Percentiles rank a stretch among this genome's conserved stretches.
These are phyloP conservation scores for Lindgomyces ingoldianus DNA, from an alignment of 495 filamentous ascomycete species.

Conservation along the genomic window DNA sequence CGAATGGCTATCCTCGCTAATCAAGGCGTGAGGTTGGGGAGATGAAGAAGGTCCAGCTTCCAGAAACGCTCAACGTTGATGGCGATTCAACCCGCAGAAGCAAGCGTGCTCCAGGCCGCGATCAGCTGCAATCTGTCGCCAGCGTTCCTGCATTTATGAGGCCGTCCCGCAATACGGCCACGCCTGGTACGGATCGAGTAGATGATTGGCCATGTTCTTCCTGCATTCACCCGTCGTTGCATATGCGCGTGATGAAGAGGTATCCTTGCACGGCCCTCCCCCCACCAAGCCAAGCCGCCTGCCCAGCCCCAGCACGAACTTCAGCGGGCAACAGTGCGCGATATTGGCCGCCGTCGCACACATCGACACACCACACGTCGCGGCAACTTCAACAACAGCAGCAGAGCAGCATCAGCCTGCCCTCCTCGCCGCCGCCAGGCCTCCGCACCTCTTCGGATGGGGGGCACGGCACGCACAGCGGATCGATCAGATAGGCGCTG, in stretches of 20 bases:
- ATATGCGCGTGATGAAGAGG: conserved; percentile 39
- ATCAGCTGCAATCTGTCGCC: conserved; percentile 29
- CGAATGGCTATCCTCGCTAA: neutral
- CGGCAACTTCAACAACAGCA: neutral
- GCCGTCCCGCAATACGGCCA: conserved; percentile 28
- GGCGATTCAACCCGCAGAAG: neutral
- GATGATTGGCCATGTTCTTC: conserved; percentile 33
- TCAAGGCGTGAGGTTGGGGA: neutral
- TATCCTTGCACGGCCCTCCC: conserved; percentile 23
- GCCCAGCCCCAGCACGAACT: neutral
- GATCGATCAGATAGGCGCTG: conserved; percentile 30
- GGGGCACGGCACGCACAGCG: conserved; percentile 8
- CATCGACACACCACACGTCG: neutral
- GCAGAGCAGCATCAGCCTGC: neutral
- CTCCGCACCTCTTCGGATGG: neutral
- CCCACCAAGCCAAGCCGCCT: conserved; percentile 13
- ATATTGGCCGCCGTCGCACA: conserved; percentile 17
- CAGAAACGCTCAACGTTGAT: conserved; percentile 14
- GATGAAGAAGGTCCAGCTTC: neutral
- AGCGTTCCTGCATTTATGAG: conserved; percentile 38
- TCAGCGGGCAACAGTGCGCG: neutral
- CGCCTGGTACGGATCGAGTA: conserved; percentile 1
- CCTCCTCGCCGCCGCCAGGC: neutral
- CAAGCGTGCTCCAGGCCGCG: conserved; percentile 16
- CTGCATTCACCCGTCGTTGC: conserved; percentile 39